Evolutionary conservation across 2,329 filamentous ascomycete genomes (phyloP).

Genomic region (Botryotinia calthae): DNA sequence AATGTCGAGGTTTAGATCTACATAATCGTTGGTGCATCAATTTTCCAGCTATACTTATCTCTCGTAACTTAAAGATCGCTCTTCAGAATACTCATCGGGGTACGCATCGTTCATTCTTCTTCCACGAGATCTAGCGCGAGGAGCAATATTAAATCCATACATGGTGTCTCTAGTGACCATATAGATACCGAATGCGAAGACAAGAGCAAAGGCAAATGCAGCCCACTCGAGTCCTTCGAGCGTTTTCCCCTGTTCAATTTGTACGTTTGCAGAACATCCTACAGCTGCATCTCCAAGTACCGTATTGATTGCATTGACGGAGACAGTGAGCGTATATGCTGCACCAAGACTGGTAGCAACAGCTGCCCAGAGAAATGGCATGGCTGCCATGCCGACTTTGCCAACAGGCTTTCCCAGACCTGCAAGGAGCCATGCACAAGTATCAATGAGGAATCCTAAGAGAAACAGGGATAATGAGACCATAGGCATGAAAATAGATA

Average conservation of each 20-base stretch:
- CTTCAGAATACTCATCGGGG: constrained; percentile 8
- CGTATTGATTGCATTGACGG: constrained; percentile 13
- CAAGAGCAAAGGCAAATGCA: constrained; percentile 4
- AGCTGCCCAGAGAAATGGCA: constrained; percentile 15
- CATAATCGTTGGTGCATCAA: background rate
- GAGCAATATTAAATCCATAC: constrained; percentile 15
- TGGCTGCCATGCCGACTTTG: background rate
- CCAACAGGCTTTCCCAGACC: constrained; percentile 12
- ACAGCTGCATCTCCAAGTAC: background rate
- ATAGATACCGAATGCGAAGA: constrained; percentile 15
- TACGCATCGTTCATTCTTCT: constrained; percentile 5
- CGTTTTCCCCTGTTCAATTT: constrained; percentile 8
- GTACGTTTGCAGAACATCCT: constrained; percentile 12
- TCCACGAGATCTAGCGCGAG: constrained; percentile 9
- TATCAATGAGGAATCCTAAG: constrained; percentile 7
- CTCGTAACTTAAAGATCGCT: constrained; percentile 4
- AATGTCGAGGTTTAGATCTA: background rate
- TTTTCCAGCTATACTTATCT: background rate
- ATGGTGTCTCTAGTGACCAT: constrained; percentile 13
- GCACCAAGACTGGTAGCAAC: constrained; percentile 7
- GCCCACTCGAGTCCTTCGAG: constrained; percentile 16
- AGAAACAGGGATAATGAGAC: background rate
- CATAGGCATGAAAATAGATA: constrained; percentile 12
- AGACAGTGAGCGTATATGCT: constrained; percentile 10
- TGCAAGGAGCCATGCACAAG: constrained; percentile 13